Evolutionary conservation across 352 stramenopile species (phyloP), one percentile per base, ranked within the genome.

Genomic region (Nannochloropsis limnetica): DNA sequence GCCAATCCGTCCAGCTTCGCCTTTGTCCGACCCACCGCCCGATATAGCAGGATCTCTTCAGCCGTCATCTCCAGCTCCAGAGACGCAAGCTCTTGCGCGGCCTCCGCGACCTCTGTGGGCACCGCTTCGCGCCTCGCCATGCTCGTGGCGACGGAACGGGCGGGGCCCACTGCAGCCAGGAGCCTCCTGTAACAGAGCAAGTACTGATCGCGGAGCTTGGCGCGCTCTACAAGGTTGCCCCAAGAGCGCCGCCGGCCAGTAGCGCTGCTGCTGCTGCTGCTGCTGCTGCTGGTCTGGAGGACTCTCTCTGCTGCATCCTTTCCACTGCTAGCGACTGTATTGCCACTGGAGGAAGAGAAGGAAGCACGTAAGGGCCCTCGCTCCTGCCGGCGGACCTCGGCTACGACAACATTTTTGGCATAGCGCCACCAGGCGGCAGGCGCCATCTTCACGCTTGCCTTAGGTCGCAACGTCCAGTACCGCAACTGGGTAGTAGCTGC

Each of bases 1-100:
- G 61, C n/a, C n/a, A 74, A 74, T 74, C 61, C 61, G 61, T 74
- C 61, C 25, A 74, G 25, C 22, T 74, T 74, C 9, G 61, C 61
- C 25, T 74, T 74, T 11, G 61, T 29, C 61, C 61, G 61, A 17
- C 61, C 61, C 5, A 15, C 61, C 61, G 11, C 11, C 61, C 61
- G n/a, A 74, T 31, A 74, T 25, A 74, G 61, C 15, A 74, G 25
- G 2, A 74, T 29, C 61, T 74, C 25, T 74, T 74, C 61, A 74
- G 25, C 25, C 2, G 61, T 74, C 25, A 74, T 8, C 61, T 74
- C 61, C 61, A 29, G 25, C 61, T 74, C 61, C 61, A 74, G n/a
- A 8, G 11, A 14, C 3, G n/a, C 25, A 15, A 74, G 25, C 25
- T 23, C 20, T 29, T 25, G 6, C 22, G 25, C n/a, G 8, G 61